Conservation (phyloP, 768 basidiomycete species). For the Suillus spraguei region DNA sequence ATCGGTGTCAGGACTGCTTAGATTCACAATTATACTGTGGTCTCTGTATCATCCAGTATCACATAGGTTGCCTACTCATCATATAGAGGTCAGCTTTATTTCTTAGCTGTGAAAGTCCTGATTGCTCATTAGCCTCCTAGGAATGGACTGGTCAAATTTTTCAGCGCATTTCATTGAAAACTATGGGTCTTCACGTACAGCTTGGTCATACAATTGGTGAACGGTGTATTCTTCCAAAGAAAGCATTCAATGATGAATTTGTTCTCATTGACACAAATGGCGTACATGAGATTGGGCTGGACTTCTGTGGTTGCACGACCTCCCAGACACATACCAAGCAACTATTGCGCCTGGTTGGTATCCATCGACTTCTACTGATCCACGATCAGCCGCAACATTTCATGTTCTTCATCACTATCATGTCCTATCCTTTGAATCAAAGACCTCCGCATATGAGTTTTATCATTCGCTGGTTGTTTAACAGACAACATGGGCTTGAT, state of each 20-base stretch:
- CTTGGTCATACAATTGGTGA: conserved; percentile 16
- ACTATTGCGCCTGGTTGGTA: conserved; percentile 34
- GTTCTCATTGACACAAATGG: conserved; percentile 26
- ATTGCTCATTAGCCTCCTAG: not conserved
- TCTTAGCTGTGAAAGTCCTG: not conserved
- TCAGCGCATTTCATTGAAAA: too few relatives aligned
- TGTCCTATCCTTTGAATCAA: conserved; percentile 33
- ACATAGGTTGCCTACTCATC: conserved; percentile 18
- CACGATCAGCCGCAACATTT: conserved; percentile 35
- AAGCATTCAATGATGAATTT: conserved; percentile 24
- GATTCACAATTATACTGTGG: too few relatives aligned
- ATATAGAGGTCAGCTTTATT: conserved; percentile 16
- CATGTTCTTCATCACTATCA: conserved; percentile 34
- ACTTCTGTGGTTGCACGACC: conserved; percentile 33
- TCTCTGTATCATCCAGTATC: conserved; percentile 6
- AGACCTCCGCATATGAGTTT: conserved; percentile 35
- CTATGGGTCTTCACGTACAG: too few relatives aligned
- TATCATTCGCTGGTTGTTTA: conserved; percentile 27
- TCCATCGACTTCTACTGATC: conserved; percentile 32
- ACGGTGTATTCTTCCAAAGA: conserved; percentile 17
- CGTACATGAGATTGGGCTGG: conserved; percentile 29
- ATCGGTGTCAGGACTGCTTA: too few relatives aligned
- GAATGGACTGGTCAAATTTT: conserved; percentile 23
- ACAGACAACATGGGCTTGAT: conserved; percentile 35
- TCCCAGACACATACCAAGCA: conserved; percentile 29